A percentile compares a stretch with the other conserved stretches of the same genome.
Conservation (phyloP, 768 basidiomycete genomes). For the Suillus alpinus region DNA sequence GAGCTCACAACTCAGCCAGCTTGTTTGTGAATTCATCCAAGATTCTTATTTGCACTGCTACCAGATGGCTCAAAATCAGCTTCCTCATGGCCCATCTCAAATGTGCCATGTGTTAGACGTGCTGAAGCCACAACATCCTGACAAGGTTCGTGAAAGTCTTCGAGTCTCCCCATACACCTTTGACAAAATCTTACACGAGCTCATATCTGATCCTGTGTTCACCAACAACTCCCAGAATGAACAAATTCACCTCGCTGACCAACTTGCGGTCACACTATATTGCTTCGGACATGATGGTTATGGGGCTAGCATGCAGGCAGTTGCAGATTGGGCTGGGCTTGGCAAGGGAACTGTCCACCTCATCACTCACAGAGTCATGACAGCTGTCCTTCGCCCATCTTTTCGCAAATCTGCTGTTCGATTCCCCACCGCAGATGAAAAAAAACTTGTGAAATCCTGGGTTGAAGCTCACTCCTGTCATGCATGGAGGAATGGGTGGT, state of each 20-base stretch:
- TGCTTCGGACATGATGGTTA: slow-evolving; percentile 42
- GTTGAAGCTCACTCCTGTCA: slow-evolving; percentile 33
- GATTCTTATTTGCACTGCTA: no score
- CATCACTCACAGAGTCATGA: slow-evolving; percentile 29
- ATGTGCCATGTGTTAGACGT: no score
- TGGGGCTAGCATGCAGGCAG: slow-evolving; percentile 28
- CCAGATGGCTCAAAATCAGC: no score
- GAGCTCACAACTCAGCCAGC: no score
- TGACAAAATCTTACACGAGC: slow-evolving; percentile 25
- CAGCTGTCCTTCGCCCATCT: slow-evolving; percentile 22
- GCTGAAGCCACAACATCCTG: no score
- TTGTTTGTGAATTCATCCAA: no score
- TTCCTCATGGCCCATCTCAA: no score
- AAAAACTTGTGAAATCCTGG: slow-evolving; percentile 37
- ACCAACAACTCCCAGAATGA: slow-evolving; percentile 22
- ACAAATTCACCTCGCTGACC: slow-evolving; percentile 26
- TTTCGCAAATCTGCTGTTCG: slow-evolving; percentile 27
- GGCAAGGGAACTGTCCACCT: slow-evolving; percentile 30
- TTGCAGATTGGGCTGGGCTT: slow-evolving; percentile 38
- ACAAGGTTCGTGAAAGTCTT: no score
- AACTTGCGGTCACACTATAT: slow-evolving; percentile 38
- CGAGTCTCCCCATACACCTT: slow-evolving; percentile 32
- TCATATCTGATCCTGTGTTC: slow-evolving; percentile 25
- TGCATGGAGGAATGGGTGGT: slow-evolving; percentile 35
- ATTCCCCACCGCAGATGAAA: slow-evolving; percentile 31